Conservation (phyloP, 352 stramenopile species). For the Globisporangium perplexum region DNA sequence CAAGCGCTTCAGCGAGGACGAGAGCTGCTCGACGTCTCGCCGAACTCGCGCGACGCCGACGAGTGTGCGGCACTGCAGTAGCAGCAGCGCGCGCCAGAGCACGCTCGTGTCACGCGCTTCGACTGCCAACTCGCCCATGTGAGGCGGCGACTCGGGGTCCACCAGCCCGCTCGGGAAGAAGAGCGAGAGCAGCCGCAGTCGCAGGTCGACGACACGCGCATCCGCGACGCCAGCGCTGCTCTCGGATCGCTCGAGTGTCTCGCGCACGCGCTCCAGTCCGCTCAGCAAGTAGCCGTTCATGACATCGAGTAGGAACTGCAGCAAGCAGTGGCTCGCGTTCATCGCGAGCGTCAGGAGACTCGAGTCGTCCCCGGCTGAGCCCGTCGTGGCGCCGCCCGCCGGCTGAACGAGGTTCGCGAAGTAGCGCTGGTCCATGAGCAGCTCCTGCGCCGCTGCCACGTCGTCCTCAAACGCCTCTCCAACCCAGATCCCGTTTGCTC, state of each 20-base stretch:
- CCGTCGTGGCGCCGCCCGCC: no score
- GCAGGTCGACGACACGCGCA: not conserved
- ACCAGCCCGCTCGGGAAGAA: slow-evolving; percentile 35
- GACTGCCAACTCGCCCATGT: slow-evolving; percentile 41
- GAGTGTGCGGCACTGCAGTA: slow-evolving; percentile 31
- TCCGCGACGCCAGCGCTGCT: not conserved
- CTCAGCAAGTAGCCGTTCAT: slow-evolving; percentile 48
- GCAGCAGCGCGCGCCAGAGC: slow-evolving; percentile 35
- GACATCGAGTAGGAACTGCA: slow-evolving; percentile 50
- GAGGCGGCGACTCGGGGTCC: slow-evolving; percentile 17
- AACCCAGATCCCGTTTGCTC: slow-evolving; percentile 37
- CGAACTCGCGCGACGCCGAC: not conserved
- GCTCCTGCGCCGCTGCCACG: slow-evolving; percentile 39
- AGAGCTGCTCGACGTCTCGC: not conserved
- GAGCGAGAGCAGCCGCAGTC: slow-evolving; percentile 20
- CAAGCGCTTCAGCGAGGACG: slow-evolving; percentile 8
- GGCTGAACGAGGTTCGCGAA: slow-evolving; percentile 10
- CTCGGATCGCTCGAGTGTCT: slow-evolving; percentile 6
- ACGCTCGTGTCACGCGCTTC: slow-evolving; percentile 34
- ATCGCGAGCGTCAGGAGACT: slow-evolving; percentile 7
- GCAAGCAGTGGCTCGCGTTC: slow-evolving; percentile 19
- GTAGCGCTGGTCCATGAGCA: slow-evolving; percentile 18
- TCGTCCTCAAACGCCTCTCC: slow-evolving; percentile 9
- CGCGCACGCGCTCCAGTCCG: slow-evolving; percentile 37
- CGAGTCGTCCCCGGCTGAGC: not conserved